These are phyloP conservation scores for Bacidia rubella DNA, from an alignment of 495 filamentous ascomycete genomes.

Conservation along the genomic window DNA sequence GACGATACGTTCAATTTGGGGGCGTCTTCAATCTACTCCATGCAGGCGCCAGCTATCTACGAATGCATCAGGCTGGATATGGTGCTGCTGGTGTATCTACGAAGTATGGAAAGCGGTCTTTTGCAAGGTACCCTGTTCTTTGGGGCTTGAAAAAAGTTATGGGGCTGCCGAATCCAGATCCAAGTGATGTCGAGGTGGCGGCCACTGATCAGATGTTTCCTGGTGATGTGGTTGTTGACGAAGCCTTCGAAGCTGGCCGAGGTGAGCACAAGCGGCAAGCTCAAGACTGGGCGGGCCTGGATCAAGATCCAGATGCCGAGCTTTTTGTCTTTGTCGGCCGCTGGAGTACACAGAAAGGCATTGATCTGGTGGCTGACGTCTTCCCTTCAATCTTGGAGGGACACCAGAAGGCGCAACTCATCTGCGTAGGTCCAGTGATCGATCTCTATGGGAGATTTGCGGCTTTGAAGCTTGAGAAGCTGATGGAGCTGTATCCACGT, in stretches of 20 bases:
- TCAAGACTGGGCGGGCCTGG: constrained; percentile 63
- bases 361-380: constrained; percentile 67
- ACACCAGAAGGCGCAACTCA: constrained; percentile 51
- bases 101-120: constrained; percentile 64
- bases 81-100: constrained; percentile 62
- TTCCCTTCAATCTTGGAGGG: constrained; percentile 59
- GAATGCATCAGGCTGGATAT: constrained; percentile 60
- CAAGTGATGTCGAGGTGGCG: constrained; percentile 59
- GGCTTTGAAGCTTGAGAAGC: constrained; percentile 53
- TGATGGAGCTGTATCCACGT: constrained; percentile 67
- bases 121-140: constrained; percentile 64
- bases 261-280: constrained; percentile 50
- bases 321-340: constrained; percentile 67
- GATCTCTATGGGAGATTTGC: constrained; percentile 71
- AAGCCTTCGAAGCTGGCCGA: constrained; percentile 41
- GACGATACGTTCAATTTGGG: constrained; percentile 53
- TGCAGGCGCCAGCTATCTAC: constrained; percentile 59
- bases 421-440: constrained; percentile 61
- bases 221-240: constrained; percentile 42
- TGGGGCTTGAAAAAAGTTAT: constrained; percentile 62
- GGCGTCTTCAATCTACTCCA: constrained; percentile 62
- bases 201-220: constrained; percentile 39
- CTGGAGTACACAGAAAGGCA: constrained; percentile 68
- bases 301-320: constrained; percentile 53
- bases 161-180: constrained; percentile 62